A percentile compares a stretch with the other conserved stretches of the same genome.
phyloP scores from a whole-genome alignment of 2,329 filamentous ascomycete genomes.

The Daldinia eschscholtzii region DNA sequence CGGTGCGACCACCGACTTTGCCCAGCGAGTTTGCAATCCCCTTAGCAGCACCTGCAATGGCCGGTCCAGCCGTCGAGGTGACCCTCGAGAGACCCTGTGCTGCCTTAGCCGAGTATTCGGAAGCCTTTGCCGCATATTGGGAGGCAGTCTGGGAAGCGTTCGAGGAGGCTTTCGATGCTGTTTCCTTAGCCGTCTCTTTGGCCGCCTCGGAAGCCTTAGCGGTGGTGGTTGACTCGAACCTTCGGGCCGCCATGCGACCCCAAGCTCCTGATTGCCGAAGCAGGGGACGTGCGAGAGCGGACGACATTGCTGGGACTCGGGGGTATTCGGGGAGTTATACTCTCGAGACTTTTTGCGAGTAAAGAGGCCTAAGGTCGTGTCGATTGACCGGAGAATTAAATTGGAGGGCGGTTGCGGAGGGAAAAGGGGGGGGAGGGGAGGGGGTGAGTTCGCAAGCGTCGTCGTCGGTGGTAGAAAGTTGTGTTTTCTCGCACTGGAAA shows the following conservation, averaged over 20 bases:
- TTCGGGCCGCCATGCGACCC: constrained; percentile 62
- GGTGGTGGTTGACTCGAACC: constrained; percentile 71
- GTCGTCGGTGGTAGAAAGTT: constrained; percentile 39
- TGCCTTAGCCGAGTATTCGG: constrained; percentile 72
- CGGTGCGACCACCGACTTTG: constrained; percentile 86
- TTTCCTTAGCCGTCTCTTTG: constrained; percentile 52
- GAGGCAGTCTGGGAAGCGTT: constrained; percentile 52
- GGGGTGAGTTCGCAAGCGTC: constrained; percentile 40
- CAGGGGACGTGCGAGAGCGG: constrained; percentile 50
- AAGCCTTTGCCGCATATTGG: constrained; percentile 59
- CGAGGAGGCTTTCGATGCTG: constrained; percentile 28
- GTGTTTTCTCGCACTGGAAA: constrained; percentile 31
- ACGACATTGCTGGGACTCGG: constrained; percentile 47
- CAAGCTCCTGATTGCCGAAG: constrained; percentile 55
- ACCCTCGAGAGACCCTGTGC: constrained; percentile 86
- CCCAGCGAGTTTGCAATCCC: constrained; percentile 74
- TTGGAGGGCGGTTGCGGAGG: constrained; percentile 5
- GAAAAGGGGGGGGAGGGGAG: constrained; percentile 20
- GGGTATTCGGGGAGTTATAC: constrained; percentile 9
- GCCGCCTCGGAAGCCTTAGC: constrained; percentile 61
- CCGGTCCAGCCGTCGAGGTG: constrained; percentile 82
- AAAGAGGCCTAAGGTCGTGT: constrained; percentile 13
- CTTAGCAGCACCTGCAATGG: constrained; percentile 78
- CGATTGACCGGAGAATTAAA: constrained; percentile 40
- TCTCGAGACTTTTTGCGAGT: constrained; percentile 17